Base-by-base conservation (phyloP, 805 yeast genomes). In the Metschnikowia drakensbergensis region DNA sequence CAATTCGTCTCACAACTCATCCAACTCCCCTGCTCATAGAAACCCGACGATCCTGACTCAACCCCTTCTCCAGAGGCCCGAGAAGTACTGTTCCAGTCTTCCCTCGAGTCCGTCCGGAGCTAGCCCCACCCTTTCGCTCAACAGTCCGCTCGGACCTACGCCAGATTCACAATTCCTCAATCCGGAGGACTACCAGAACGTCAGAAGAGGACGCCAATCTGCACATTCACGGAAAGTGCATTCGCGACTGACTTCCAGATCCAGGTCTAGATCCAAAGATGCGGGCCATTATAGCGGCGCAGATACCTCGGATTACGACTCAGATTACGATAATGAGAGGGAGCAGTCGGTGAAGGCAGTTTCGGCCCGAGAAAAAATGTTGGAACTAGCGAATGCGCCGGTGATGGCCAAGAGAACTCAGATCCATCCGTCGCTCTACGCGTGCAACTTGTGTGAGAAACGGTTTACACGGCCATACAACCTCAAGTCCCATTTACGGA, bases 401-500 rank as follows among this genome's bases (percentile, higher is more conserved):
- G 76, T 73, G 37, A 61, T 78, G 2, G 71, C 79, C 41, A 78
- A 78, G 60, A 66, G 87, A 25, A 72, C 78, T 5, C 89, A 85
- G 57, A 85, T 84, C 52, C 83, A 83, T 59, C 92, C 92, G 0
- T 79, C 87, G 26, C 75, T 81, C 6, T 87, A 80, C 65, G 85
- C 85, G 2, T 92, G 98, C 65, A 82, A 83, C 50, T 67, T 87
- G 37, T 92, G 99, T 67, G 90, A 83, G 36, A 90, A 89, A 66
- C 72, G 84, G 42, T 92, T 92, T 64, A 92, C 98, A 1, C 71
- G 98, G 47, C 96, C 97, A 0, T 94, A 94, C 65, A 94, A 94
- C 62, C 72, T 92, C 55, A 88, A 92, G 57, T 88, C 96, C 0
- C 99, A 92, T 67, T 71, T 87, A 61, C 74, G 97, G 50, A 92